Evolutionary conservation across 2,329 filamentous ascomycete genomes (phyloP).

Genomic region (Dryadomyces quercivorus): DNA sequence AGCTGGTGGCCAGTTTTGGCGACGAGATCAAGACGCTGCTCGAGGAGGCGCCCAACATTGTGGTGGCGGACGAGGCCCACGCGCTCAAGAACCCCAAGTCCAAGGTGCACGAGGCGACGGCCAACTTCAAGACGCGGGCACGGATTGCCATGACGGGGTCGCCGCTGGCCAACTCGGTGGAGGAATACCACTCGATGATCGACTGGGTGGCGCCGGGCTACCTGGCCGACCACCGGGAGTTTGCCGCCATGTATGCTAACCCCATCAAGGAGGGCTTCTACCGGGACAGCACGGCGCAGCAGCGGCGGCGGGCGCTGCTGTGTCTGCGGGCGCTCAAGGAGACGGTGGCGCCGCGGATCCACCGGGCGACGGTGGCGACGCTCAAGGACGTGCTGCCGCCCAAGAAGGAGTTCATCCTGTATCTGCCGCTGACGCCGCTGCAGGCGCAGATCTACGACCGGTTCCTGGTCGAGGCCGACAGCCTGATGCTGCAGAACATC

Average conservation of each 20-base stretch:
- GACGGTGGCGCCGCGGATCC: constrained; percentile 65
- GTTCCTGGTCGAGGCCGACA: constrained; percentile 22
- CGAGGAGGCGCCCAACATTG: constrained; percentile 48
- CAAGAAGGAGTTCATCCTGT: constrained; percentile 76
- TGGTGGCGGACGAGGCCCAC: constrained; percentile 81
- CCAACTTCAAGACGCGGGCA: constrained; percentile 50
- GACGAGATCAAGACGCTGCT: constrained; percentile 17
- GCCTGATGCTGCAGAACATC: constrained; percentile 2
- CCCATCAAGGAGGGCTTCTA: constrained; percentile 66
- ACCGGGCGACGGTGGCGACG: constrained; percentile 56
- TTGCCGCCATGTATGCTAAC: constrained; percentile 54
- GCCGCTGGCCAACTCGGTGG: constrained; percentile 71
- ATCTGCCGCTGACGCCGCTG: constrained; percentile 52
- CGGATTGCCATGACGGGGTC: constrained; percentile 81
- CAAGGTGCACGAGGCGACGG: constrained; percentile 38
- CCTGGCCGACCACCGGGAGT: constrained; percentile 56
- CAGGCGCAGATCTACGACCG: constrained; percentile 52
- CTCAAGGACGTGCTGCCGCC: constrained; percentile 55
- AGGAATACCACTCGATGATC: constrained; percentile 79
- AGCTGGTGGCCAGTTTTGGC: constrained; percentile 17
- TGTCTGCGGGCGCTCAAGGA: constrained; percentile 59
- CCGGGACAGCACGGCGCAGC: constrained; percentile 41
- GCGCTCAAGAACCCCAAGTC: constrained; percentile 54
- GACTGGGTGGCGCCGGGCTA: constrained; percentile 76
- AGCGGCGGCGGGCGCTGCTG: constrained; percentile 50